These are phyloP conservation scores for Magnusiomyces fungicola DNA, from an alignment of 1,139 yeast species.

Conservation along the genomic window DNA sequence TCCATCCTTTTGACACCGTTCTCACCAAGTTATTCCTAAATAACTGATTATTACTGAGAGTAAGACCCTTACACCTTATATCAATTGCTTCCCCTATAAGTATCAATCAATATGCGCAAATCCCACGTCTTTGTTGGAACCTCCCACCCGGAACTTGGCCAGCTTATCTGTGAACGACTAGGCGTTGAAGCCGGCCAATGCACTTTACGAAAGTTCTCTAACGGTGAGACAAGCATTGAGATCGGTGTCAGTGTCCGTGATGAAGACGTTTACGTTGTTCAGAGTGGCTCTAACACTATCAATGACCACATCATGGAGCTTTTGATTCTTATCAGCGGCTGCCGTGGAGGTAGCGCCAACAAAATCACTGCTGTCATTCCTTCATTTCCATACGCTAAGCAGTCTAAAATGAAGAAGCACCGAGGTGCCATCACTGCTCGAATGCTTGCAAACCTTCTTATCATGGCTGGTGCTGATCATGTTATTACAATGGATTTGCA, in stretches of 20 bases:
- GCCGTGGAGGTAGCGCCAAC: conserved; percentile 95
- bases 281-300: conserved; percentile 81
- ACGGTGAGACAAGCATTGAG: conserved; percentile 95
- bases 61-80: too few species aligned
- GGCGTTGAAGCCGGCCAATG: conserved; percentile 97
- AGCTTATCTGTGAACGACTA: conserved; percentile 77
- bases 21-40: too few species aligned
- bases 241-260: conserved; percentile 93
- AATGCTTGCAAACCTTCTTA: conserved; percentile 89
- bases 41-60: too few species aligned
- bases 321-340: conserved; percentile 84
- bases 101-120: conserved; percentile 63
- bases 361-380: conserved; percentile 97
- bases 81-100: not conserved
- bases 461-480: conserved; percentile 99
- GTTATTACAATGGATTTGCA: conserved; percentile 97
- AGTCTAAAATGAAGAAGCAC: conserved; percentile 95
- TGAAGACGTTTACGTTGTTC: conserved; percentile 93
- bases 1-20: too few species aligned
- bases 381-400: conserved; percentile 95
- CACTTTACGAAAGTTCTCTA: conserved; percentile 81
- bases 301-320: conserved; percentile 97
- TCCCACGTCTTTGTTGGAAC: conserved; percentile 95
- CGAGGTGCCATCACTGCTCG: conserved; percentile 99
- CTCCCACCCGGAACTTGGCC: conserved; percentile 91